These are phyloP conservation scores for Gossypium trilobum DNA, from an alignment of 441 rosid species.

Conservation along the genomic window DNA sequence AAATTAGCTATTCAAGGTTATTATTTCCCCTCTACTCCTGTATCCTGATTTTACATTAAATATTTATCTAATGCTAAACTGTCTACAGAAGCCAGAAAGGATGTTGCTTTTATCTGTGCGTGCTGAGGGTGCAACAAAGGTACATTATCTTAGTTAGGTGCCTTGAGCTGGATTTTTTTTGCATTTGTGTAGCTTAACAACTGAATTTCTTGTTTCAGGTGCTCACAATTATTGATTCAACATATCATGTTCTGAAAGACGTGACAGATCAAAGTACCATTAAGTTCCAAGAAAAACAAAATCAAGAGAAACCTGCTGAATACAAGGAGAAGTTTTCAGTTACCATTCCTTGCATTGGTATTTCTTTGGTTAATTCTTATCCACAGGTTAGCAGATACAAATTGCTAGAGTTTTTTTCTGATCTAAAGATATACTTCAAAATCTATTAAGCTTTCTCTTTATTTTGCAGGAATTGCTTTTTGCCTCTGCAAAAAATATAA, in stretches of 20 bases:
- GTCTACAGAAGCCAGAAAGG: constrained; percentile 81
- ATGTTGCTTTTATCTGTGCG: constrained; percentile 53
- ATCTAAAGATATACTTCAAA: constrained; percentile 6
- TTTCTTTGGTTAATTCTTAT: constrained; percentile 67
- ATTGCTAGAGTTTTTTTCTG: constrained; percentile 3
- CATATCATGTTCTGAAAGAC: constrained; percentile 57
- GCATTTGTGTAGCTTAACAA: constrained; percentile 7
- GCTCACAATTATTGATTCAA: constrained; percentile 70
- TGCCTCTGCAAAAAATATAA: constrained; percentile 68
- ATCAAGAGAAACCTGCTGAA: constrained; percentile 37
- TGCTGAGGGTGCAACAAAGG: constrained; percentile 95
- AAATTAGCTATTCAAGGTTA: constrained; percentile 1
- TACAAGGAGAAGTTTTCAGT: constrained; percentile 67
- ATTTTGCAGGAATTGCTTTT: constrained; percentile 74
- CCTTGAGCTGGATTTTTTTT: constrained; percentile 14
- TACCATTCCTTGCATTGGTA: constrained; percentile 55
- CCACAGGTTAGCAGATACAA: constrained; percentile 54
- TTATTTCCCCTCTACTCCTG: constrained; percentile 5
- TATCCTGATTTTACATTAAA: neutral
- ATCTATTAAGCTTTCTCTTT: constrained; percentile 16
- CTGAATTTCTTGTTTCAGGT: constrained; percentile 45
- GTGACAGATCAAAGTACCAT: constrained; percentile 29
- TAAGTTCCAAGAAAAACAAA: constrained; percentile 35
- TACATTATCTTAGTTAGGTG: constrained; percentile 23
- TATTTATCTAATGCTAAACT: constrained; percentile 11